Conservation (phyloP, 352 stramenopile genomes). For the Pythium myriotylum region DNA sequence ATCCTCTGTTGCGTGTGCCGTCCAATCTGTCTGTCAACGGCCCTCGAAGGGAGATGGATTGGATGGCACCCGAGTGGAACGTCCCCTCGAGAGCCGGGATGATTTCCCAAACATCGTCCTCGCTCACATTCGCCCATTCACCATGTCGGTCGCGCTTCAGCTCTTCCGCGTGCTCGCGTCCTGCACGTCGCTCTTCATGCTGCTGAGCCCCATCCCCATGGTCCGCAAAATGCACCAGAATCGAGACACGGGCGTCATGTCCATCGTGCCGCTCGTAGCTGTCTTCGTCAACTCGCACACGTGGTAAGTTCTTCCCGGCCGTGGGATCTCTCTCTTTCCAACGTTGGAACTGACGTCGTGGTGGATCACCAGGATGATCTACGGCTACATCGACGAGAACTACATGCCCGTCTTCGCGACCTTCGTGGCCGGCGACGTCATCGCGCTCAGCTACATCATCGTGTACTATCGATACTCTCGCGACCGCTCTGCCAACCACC, state of each 20-base stretch:
- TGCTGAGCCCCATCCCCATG: not conserved
- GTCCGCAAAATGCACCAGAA: not conserved
- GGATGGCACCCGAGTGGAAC: no score
- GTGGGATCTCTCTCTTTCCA: no score
- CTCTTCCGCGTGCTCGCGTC: not conserved
- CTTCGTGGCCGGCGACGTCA: not conserved
- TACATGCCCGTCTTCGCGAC: conserved; percentile 1
- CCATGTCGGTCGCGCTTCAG: not conserved
- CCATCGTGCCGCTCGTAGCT: not conserved
- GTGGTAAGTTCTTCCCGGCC: not conserved
- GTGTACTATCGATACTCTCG: not conserved
- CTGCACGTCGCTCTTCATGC: conserved; percentile 2
- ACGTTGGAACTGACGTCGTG: no score
- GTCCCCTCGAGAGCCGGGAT: no score
- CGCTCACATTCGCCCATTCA: no score
- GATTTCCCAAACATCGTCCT: no score
- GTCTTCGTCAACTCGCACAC: not conserved
- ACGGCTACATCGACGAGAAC: conserved; percentile 1
- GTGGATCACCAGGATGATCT: conserved; percentile 2
- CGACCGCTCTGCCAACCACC: not conserved
- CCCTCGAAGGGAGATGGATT: no score
- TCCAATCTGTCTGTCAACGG: no score
- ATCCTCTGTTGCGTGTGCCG: no score
- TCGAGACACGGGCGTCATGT: not conserved
- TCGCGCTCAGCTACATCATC: conserved; percentile 2